Base-by-base conservation (phyloP, 192 early-diverging fungal genomes). In the Mortierella hygrophila region DNA sequence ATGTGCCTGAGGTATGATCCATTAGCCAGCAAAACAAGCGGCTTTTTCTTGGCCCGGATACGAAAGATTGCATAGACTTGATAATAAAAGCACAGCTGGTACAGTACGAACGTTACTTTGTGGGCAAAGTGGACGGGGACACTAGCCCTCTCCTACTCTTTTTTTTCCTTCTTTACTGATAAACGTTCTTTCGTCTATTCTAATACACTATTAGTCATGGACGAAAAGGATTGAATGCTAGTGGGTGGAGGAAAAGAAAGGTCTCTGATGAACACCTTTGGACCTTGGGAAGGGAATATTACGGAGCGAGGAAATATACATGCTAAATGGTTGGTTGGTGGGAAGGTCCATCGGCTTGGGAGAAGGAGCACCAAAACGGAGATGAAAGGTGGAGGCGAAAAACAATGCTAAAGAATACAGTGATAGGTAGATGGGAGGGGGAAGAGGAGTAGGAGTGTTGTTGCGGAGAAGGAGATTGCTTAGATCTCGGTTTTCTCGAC, bases 21-120 rank as follows among this genome's bases (percentile, higher is more conserved):
- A 4, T 54, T 92, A 35, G 82, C 84, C 23, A 94, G 93, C 44
- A 73, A 88, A 16, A 97, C 95, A 21, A 95, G 94, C 73, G 96
- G 96, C 11, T 92, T 97, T 70, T 97, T 98, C 86, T 90, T 97
- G 68, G 95, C 95, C 35, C 83, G 94, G 78, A 93, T 98, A 80
- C 87, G 89, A 78, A 98, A 98, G 42, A 37, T 82, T 77, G 83
- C 52, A 55, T 84, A 63, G 16, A 72, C 32, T 32, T 7, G 29
- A 20, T 49, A 63, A 77, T 42, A 37, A 75, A 75, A 15, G 60
- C 35, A 20, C 32, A 54, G 26, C n/a, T 6, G 4, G 35, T 55
- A 75, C 26, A 47, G 23, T 46, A 49, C 6, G 44, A 47, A 46
- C 32, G 35, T 70, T 41, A 13, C n/a, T n/a, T 37, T 69, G 21